Evolutionary conservation across 176 grass and related monocot genomes (phyloP).

Genomic region (Themeda triandra): DNA sequence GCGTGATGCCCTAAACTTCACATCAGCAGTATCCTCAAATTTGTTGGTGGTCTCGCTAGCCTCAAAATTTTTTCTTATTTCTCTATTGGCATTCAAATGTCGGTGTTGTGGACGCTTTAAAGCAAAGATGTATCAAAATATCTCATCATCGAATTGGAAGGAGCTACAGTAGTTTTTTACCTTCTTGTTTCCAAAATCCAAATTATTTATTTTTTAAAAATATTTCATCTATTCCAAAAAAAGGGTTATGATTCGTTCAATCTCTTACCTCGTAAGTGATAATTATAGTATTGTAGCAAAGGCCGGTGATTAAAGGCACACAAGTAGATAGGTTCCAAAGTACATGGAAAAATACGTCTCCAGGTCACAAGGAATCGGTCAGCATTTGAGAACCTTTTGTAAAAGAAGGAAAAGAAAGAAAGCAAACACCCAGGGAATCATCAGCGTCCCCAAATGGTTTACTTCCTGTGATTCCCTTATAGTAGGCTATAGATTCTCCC

Average conservation of each 20-base stretch:
- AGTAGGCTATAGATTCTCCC: conserved; percentile 29
- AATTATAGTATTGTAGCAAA: no score
- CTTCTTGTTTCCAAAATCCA: background rate
- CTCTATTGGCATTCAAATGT: no score
- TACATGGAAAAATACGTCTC: background rate
- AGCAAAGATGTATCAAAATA: no score
- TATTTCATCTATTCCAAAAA: background rate
- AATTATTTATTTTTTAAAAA: background rate
- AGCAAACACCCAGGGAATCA: conserved; percentile 32
- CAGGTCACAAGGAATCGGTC: conserved; percentile 27
- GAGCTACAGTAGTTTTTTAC: no score
- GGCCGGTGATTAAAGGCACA: no score
- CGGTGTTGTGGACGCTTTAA: no score
- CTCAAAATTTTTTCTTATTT: no score
- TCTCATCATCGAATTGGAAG: no score
- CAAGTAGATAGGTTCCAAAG: no score
- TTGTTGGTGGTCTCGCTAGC: no score
- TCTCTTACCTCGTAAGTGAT: background rate
- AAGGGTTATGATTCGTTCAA: background rate
- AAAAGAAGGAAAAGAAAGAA: conserved; percentile 8
- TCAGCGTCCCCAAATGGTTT: conserved; percentile 28
- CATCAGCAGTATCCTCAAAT: no score
- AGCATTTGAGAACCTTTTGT: conserved; percentile 14
- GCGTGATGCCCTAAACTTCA: no score
- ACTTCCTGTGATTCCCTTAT: conserved; percentile 31